A percentile compares a stretch with the other conserved stretches of the same genome.
These are phyloP conservation scores for Dichomitus squalens DNA, from an alignment of 1,284 basidiomycete species.

Conservation along the genomic window DNA sequence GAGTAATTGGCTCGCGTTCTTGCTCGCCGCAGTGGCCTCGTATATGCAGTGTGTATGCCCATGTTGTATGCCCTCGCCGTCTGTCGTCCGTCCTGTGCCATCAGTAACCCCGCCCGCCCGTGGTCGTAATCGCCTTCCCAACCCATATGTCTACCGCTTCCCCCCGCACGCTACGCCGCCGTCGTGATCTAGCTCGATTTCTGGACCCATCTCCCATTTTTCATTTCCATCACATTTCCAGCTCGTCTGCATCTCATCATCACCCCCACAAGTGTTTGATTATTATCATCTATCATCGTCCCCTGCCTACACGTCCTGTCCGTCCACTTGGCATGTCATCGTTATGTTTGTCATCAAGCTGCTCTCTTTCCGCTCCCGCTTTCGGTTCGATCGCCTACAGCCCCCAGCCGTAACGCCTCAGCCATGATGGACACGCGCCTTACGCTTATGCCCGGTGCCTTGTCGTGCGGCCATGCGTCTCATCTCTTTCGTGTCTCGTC, in stretches of 20 bases:
- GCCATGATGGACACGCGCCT: conserved; percentile 20
- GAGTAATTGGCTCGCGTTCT: conserved; percentile 34
- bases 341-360: conserved; percentile 32
- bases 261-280: conserved; percentile 30
- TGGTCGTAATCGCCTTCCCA: conserved; percentile 24
- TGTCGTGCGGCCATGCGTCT: conserved; percentile 16
- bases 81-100: conserved; percentile 2
- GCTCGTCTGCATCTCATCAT: conserved; percentile 26
- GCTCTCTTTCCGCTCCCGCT: conserved; percentile 25
- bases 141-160: conserved; percentile 15
- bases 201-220: conserved; percentile 22
- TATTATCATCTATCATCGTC: conserved; percentile 30
- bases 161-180: conserved; percentile 19
- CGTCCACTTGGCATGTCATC: conserved; percentile 29
- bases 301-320: conserved; percentile 28
- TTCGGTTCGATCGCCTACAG: conserved; percentile 20
- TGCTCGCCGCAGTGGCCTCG: conserved; percentile 14
- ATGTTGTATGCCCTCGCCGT: conserved; percentile 22
- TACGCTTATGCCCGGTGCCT: conserved; percentile 21
- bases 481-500: conserved; percentile 9
- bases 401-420: conserved; percentile 13
- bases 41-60: conserved; percentile 24
- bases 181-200: conserved; percentile 27
- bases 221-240: conserved; percentile 13
- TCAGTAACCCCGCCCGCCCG: conserved; percentile 12